Evolutionary conservation across 371 early-diverging fungal species (phyloP).

Genomic region (Mortierella sp.): DNA sequence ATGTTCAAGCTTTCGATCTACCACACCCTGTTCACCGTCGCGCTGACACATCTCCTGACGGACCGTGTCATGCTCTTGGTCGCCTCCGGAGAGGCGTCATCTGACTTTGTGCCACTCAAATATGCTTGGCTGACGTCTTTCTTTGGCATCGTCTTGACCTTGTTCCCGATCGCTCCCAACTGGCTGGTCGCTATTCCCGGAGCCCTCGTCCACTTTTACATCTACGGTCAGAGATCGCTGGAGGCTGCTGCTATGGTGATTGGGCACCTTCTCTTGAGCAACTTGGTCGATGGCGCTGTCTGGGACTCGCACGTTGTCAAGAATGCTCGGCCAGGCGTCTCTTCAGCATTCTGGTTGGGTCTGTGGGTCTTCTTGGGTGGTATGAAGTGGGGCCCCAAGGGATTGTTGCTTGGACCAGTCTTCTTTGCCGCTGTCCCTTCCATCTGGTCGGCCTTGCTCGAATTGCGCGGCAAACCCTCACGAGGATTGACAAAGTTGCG

Average conservation of each 20-base stretch:
- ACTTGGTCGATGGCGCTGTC: constrained; percentile 46
- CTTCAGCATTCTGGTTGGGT: constrained; percentile 56
- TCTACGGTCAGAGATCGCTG: constrained; percentile 40
- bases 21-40: constrained; percentile 42
- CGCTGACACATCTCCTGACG: constrained; percentile 36
- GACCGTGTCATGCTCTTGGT: constrained; percentile 17
- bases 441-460: constrained; percentile 45
- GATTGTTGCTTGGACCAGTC: constrained; percentile 50
- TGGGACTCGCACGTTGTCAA: constrained; percentile 56
- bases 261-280: constrained; percentile 32
- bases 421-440: constrained; percentile 46
- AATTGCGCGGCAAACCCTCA: constrained; percentile 45
- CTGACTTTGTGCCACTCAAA: constrained; percentile 41
- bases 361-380: constrained; percentile 54
- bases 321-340: constrained; percentile 43
- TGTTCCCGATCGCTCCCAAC: constrained; percentile 53
- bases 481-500: neutral
- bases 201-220: constrained; percentile 46
- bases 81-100: constrained; percentile 6
- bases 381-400: constrained; percentile 52
- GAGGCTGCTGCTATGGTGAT: constrained; percentile 40
- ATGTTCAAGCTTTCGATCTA: constrained; percentile 56
- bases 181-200: constrained; percentile 51
- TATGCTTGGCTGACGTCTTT: constrained; percentile 53
- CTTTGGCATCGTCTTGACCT: constrained; percentile 32